Percentiles rank a stretch among this genome's conserved stretches.
These are phyloP conservation scores for Mycosarcoma maydis DNA, from an alignment of 1,284 basidiomycete genomes.

Conservation along the genomic window DNA sequence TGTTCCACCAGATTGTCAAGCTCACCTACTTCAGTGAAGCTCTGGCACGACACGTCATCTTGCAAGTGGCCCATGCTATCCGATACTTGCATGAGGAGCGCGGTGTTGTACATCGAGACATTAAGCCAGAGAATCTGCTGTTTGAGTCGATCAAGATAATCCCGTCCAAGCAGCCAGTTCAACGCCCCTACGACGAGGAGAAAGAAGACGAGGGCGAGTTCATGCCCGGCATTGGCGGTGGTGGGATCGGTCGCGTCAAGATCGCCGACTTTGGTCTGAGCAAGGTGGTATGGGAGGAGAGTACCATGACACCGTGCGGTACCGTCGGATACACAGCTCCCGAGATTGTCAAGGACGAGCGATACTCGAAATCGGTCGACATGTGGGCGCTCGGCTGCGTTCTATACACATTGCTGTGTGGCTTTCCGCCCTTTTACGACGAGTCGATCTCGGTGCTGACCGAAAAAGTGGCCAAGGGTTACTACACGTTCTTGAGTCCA, in stretches of 20 bases:
- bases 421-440: slow-evolving; percentile 97
- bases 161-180: slow-evolving; percentile 80
- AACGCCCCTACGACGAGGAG: slow-evolving; percentile 90
- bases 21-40: slow-evolving; percentile 95
- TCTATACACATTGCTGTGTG: slow-evolving; percentile 96
- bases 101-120: slow-evolving; percentile 97
- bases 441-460: slow-evolving; percentile 98
- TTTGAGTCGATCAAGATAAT: slow-evolving; percentile 94
- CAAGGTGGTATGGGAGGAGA: slow-evolving; percentile 98
- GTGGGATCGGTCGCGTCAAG: slow-evolving; percentile 97
- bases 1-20: slow-evolving; percentile 99
- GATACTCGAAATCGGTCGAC: slow-evolving; percentile 97
- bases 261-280: slow-evolving; percentile 98
- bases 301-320: slow-evolving; percentile 98
- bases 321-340: slow-evolving; percentile 99
- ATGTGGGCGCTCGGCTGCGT: slow-evolving; percentile 99
- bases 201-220: slow-evolving; percentile 99
- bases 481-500: slow-evolving; percentile 97
- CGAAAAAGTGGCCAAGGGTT: slow-evolving; percentile 95
- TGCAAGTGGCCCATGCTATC: slow-evolving; percentile 95
- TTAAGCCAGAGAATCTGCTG: slow-evolving; percentile 97
- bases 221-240: slow-evolving; percentile 87
- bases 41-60: slow-evolving; percentile 81
- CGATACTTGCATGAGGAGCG: slow-evolving; percentile 96
- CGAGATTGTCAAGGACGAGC: slow-evolving; percentile 99